Evolutionary conservation across 371 early-diverging fungal genomes (phyloP).

Genomic region (Zychaea mexicana): DNA sequence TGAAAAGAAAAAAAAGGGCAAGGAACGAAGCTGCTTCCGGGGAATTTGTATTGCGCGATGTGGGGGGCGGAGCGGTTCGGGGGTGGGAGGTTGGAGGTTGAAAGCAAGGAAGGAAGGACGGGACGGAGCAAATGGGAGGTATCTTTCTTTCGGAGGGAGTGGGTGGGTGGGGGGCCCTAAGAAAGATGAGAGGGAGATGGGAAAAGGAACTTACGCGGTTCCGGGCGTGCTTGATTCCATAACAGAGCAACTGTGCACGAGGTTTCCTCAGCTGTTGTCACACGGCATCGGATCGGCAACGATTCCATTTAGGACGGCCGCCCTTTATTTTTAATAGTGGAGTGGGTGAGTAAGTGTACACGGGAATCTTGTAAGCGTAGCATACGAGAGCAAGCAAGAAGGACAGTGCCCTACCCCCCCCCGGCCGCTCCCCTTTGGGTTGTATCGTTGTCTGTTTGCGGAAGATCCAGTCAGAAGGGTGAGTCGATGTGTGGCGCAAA

Average conservation of each 20-base stretch:
- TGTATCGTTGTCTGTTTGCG: neutral
- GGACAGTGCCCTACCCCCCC: too few species aligned
- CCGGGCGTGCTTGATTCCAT: constrained; percentile 6
- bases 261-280: constrained; percentile 8
- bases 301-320: constrained; percentile 16
- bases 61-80: neutral
- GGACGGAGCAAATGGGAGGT: neutral
- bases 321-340: neutral
- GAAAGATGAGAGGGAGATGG: neutral
- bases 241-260: constrained; percentile 8
- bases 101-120: neutral
- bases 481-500: neutral
- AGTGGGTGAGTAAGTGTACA: too few species aligned
- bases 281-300: constrained; percentile 23
- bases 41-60: neutral
- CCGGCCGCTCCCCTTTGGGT: too few species aligned
- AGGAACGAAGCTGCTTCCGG: neutral
- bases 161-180: neutral
- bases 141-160: neutral
- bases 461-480: neutral
- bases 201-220: constrained; percentile 3
- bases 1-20: neutral
- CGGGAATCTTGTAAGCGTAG: too few species aligned
- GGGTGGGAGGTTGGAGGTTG: neutral
- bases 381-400: too few species aligned